Base-by-base conservation (phyloP, 257 asterid genomes). In the Rauvolfia tetraphylla region DNA sequence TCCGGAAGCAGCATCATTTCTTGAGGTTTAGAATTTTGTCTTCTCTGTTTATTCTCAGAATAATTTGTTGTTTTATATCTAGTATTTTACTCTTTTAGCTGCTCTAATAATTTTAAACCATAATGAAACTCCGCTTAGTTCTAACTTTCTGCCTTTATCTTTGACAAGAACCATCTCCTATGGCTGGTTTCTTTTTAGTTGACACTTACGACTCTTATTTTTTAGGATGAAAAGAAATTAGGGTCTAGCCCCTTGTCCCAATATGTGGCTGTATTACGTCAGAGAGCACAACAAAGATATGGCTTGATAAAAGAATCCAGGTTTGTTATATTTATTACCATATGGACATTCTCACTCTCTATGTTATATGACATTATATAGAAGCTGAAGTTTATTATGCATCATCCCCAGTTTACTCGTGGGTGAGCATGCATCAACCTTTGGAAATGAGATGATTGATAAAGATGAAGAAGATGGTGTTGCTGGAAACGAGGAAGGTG, bases 201-300 rank as follows among this genome's bases (percentile, higher is more conserved):
- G 31, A 36, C 14, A 29, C 41, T 12, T 38, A 20, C 7, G 13
- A 23, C 7, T 53, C 0, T 38, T 63, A 22, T 81, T 29, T 68
- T 53, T 54, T 75, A 90, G 98, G 97, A 87, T 58, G 95, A 88
- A 81, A 88, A 84, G 75, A 86, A 68, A 63, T 83, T 78, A 15
- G 90, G 87, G 38, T 72, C 84, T 62, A 95, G 97, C 85, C 98
- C 98, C 46, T 86, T 94, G 75, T 84, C 92, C 5, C 84, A 85
- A 66, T 88, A 92, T 81, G 93, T 69, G 65, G 88, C 88, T 70
- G 80, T 80, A 25, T 83, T 91, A 67, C 94, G 89, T 71, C 89
- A 85, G 88, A 90, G 85, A 82, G 89, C 96, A 36, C 87, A 89
- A 78, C 90, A 95, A 77, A 86, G 89, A 86, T 88, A 71, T n/a